Evolutionary conservation across 2,329 filamentous ascomycete genomes (phyloP).

Genomic region (Ceratocystis cubensis): DNA sequence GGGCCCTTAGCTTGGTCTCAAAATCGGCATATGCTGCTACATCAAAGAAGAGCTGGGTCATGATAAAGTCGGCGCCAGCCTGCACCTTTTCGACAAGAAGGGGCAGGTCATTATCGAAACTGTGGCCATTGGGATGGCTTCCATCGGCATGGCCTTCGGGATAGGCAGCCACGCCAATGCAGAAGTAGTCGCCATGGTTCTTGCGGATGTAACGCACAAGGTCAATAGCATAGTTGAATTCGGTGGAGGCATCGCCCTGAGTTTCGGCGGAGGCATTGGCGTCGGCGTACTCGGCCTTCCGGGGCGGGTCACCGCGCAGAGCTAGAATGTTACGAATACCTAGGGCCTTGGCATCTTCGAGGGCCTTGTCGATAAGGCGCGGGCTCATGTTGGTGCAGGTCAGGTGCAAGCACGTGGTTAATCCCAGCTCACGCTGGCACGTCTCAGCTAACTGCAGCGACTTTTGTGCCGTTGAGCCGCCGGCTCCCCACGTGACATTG

Average conservation of each 20-base stretch:
- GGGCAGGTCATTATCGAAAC: constrained; percentile 67
- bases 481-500: constrained; percentile 95
- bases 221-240: constrained; percentile 82
- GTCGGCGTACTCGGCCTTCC: constrained; percentile 74
- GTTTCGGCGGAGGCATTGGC: constrained; percentile 48
- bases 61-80: constrained; percentile 92
- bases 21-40: constrained; percentile 69
- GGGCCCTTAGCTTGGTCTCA: constrained; percentile 61
- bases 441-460: constrained; percentile 90
- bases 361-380: constrained; percentile 68
- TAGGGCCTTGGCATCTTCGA: constrained; percentile 80
- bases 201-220: constrained; percentile 79
- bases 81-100: constrained; percentile 81
- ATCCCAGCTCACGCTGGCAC: constrained; percentile 78
- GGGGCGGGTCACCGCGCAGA: constrained; percentile 77
- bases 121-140: constrained; percentile 60
- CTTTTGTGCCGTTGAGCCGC: constrained; percentile 80
- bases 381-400: constrained; percentile 98
- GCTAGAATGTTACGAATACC: constrained; percentile 92
- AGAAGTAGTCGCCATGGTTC: constrained; percentile 87
- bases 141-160: constrained; percentile 92
- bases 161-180: constrained; percentile 86
- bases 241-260: constrained; percentile 50
- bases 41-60: constrained; percentile 97
- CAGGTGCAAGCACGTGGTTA: constrained; percentile 90